Evolutionary conservation across 805 yeast species (phyloP).

Genomic region (Ogataea populi-albae): DNA sequence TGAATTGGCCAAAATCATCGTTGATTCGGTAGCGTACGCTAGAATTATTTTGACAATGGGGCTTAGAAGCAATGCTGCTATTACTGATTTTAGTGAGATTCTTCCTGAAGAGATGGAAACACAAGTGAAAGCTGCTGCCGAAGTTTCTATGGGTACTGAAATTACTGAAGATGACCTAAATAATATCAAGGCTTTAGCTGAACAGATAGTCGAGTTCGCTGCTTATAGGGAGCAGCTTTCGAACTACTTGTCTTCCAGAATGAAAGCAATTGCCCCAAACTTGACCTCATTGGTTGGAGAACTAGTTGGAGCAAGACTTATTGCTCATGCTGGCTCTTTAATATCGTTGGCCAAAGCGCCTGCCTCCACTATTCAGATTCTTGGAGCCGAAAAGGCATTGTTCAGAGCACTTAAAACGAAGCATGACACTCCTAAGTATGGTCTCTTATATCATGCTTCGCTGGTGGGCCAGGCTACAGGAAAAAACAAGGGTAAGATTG

Average conservation of each 20-base stretch:
- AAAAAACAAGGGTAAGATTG: slow-evolving; percentile 97
- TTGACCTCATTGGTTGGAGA: slow-evolving; percentile 95
- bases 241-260: slow-evolving; percentile 85
- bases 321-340: slow-evolving; percentile 95
- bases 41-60: slow-evolving; percentile 94
- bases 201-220: slow-evolving; percentile 93
- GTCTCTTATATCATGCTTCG: slow-evolving; percentile 94
- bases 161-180: slow-evolving; percentile 86
- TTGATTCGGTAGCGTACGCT: slow-evolving; percentile 95
- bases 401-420: slow-evolving; percentile 98
- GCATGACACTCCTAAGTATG: slow-evolving; percentile 98
- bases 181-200: slow-evolving; percentile 88
- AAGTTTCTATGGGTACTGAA: slow-evolving; percentile 99
- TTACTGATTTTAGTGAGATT: slow-evolving; percentile 84
- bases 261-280: slow-evolving; percentile 99
- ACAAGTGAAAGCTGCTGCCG: slow-evolving; percentile 93
- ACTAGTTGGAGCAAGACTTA: slow-evolving; percentile 96
- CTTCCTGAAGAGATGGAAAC: slow-evolving; percentile 92
- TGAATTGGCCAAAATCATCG: slow-evolving; percentile 94
- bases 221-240: slow-evolving; percentile 95
- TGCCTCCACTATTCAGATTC: slow-evolving; percentile 95
- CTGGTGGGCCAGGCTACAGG: slow-evolving; percentile 98
- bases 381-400: slow-evolving; percentile 98
- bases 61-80: slow-evolving; percentile 83
- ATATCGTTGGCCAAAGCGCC: slow-evolving; percentile 96